These are phyloP conservation scores for Backusella psychrophila DNA, from an alignment of 192 early-diverging fungal species.

Conservation along the genomic window DNA sequence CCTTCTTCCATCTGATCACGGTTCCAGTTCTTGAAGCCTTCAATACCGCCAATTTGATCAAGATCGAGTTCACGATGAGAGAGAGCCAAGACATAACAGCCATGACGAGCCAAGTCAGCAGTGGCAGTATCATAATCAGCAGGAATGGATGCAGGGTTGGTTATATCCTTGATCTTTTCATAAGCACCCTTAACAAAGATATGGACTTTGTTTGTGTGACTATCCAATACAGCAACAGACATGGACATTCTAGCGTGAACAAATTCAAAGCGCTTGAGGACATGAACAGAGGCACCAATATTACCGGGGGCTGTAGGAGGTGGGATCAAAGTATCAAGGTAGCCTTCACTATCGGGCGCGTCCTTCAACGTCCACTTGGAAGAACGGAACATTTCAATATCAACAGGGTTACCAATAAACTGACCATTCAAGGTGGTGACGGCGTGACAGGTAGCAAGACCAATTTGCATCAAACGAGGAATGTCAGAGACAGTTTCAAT, in stretches of 20 bases:
- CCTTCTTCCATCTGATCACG: slow-evolving; percentile 63
- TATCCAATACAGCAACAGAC: slow-evolving; percentile 62
- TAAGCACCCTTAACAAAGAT: slow-evolving; percentile 72
- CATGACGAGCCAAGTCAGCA: slow-evolving; percentile 56
- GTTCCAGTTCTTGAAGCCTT: slow-evolving; percentile 30
- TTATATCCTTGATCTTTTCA: slow-evolving; percentile 66
- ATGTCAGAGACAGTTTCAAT: slow-evolving; percentile 16
- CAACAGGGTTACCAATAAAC: slow-evolving; percentile 57
- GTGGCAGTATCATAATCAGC: slow-evolving; percentile 52
- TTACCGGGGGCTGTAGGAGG: slow-evolving; percentile 20
- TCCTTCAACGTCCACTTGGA: slow-evolving; percentile 42
- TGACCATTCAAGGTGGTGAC: slow-evolving; percentile 45
- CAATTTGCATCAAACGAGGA: slow-evolving; percentile 32
- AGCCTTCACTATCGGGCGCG: slow-evolving; percentile 18
- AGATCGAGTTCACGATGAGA: slow-evolving; percentile 51
- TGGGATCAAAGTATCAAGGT: slow-evolving; percentile 46
- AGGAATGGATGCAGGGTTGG: slow-evolving; percentile 50
- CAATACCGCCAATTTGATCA: slow-evolving; percentile 35
- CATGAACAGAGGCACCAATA: slow-evolving; percentile 31
- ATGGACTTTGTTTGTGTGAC: slow-evolving; percentile 45
- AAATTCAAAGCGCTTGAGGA: slow-evolving; percentile 72
- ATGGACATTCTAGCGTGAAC: slow-evolving; percentile 67
- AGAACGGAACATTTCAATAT: slow-evolving; percentile 66
- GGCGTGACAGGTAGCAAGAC: slow-evolving; percentile 46
- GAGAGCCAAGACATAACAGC: slow-evolving; percentile 75